These are phyloP conservation scores for Leptomonas seymouri DNA, from an alignment of 208 protist species.

Conservation along the genomic window DNA sequence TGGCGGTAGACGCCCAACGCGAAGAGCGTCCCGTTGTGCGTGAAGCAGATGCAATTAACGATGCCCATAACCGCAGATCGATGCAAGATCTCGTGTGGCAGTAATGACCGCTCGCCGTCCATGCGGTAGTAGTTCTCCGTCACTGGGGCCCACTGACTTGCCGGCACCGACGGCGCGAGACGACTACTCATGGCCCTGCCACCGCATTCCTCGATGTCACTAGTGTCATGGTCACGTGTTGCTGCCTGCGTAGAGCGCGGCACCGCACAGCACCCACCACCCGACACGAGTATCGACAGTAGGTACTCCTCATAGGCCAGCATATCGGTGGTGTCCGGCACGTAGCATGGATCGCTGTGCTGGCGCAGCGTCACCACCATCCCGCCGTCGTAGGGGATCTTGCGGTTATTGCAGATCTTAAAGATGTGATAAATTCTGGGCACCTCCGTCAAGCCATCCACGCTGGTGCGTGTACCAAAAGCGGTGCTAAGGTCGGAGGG, in stretches of 20 bases:
- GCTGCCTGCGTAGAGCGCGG: conserved; percentile 18
- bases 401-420: conserved; percentile 46
- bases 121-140: conserved; percentile 46
- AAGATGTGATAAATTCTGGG: conserved; percentile 62
- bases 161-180: neutral
- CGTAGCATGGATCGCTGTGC: conserved; percentile 14
- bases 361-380: conserved; percentile 38
- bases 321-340: conserved; percentile 44
- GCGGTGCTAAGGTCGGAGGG: conserved; percentile 11
- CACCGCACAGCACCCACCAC: conserved; percentile 35
- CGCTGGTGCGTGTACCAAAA: conserved; percentile 2
- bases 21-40: conserved; percentile 39
- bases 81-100: conserved; percentile 55
- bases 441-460: neutral
- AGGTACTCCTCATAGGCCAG: conserved; percentile 73
- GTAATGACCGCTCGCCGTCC: conserved; percentile 62
- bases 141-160: conserved; percentile 23
- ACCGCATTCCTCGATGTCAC: neutral
- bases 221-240: neutral
- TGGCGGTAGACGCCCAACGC: conserved; percentile 65
- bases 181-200: neutral
- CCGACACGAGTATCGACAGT: conserved; percentile 47
- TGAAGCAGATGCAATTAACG: conserved; percentile 69
- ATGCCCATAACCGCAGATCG: conserved; percentile 46
- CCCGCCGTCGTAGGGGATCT: conserved; percentile 56